A percentile compares a stretch with the other conserved stretches of the same genome.
These are phyloP conservation scores for Reutealis trisperma DNA, from an alignment of 345 rosid species.

Conservation along the genomic window DNA sequence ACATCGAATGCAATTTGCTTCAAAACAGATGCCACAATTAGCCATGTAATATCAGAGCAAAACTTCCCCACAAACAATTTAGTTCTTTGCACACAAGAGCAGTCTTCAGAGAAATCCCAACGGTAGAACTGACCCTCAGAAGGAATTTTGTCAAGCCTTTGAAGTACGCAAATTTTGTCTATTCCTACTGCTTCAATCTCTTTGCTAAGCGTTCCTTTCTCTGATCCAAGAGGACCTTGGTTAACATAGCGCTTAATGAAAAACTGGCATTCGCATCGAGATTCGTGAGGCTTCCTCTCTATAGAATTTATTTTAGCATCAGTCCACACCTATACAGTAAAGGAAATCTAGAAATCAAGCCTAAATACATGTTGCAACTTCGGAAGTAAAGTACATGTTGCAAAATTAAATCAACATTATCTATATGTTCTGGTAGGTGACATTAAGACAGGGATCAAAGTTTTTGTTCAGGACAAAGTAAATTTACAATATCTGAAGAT, in stretches of 20 bases:
- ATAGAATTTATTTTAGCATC: constrained; percentile 80
- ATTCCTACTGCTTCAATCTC: constrained; percentile 48
- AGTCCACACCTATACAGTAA: constrained; percentile 58
- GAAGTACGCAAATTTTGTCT: constrained; percentile 61
- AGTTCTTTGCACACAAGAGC: constrained; percentile 44
- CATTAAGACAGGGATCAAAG: too few relatives aligned
- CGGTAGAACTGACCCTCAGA: constrained; percentile 51
- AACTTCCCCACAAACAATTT: constrained; percentile 69
- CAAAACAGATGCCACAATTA: constrained; percentile 64
- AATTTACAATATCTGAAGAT: constrained; percentile 44
- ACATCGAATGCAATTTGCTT: constrained; percentile 52
- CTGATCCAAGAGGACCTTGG: constrained; percentile 60
- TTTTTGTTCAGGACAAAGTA: not conserved
- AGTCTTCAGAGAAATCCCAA: constrained; percentile 70
- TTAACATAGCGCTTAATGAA: constrained; percentile 53
- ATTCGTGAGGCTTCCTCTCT: constrained; percentile 71
- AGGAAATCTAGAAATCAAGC: constrained; percentile 17
- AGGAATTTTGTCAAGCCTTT: constrained; percentile 50
- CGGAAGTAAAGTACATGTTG: not conserved
- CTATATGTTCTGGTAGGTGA: not conserved
- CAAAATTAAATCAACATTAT: not conserved
- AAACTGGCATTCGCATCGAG: constrained; percentile 63
- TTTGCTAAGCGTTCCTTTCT: constrained; percentile 51
- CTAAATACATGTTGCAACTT: not conserved
- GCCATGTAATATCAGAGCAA: constrained; percentile 62